Conservation (phyloP, 2,329 filamentous ascomycete species). For the Phialophora tarda region DNA sequence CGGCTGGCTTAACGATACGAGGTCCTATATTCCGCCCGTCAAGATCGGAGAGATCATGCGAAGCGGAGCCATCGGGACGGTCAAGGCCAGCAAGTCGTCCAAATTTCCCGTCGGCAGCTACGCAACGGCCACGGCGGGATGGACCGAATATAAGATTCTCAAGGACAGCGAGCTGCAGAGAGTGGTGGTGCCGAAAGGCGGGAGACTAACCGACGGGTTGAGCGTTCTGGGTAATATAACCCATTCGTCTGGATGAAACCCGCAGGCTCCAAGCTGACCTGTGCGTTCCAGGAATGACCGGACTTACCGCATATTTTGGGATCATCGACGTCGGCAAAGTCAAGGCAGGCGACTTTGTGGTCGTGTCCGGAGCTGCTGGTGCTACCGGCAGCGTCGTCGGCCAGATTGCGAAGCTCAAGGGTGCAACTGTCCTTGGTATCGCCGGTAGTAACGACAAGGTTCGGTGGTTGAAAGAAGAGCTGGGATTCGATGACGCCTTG, state of each 20-base stretch:
- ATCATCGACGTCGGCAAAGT: slow-evolving; percentile 71
- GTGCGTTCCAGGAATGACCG: slow-evolving; percentile 62
- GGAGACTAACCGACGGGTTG: slow-evolving; percentile 64
- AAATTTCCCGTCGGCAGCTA: slow-evolving; percentile 64
- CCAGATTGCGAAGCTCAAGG: slow-evolving; percentile 78
- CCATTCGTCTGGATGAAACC: neutral
- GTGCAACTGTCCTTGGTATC: slow-evolving; percentile 67
- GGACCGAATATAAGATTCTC: slow-evolving; percentile 70
- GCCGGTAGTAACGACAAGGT: slow-evolving; percentile 72
- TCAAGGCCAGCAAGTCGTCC: slow-evolving; percentile 65
- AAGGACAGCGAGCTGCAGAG: slow-evolving; percentile 57
- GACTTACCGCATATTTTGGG: slow-evolving; percentile 77
- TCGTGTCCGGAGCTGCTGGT: slow-evolving; percentile 75
- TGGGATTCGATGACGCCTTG: slow-evolving; percentile 70
- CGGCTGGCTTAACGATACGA: slow-evolving; percentile 66
- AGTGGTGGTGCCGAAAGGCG: slow-evolving; percentile 53
- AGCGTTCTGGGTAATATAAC: slow-evolving; percentile 54
- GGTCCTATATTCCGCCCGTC: slow-evolving; percentile 72
- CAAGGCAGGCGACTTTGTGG: slow-evolving; percentile 73
- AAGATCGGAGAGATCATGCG: slow-evolving; percentile 72
- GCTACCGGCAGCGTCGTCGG: slow-evolving; percentile 77
- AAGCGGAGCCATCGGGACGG: slow-evolving; percentile 63
- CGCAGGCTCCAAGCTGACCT: neutral
- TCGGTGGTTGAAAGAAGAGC: slow-evolving; percentile 65
- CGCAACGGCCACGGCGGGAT: slow-evolving; percentile 63